Conservation (phyloP, 2,329 filamentous ascomycete genomes). For the Ustulina deusta region DNA sequence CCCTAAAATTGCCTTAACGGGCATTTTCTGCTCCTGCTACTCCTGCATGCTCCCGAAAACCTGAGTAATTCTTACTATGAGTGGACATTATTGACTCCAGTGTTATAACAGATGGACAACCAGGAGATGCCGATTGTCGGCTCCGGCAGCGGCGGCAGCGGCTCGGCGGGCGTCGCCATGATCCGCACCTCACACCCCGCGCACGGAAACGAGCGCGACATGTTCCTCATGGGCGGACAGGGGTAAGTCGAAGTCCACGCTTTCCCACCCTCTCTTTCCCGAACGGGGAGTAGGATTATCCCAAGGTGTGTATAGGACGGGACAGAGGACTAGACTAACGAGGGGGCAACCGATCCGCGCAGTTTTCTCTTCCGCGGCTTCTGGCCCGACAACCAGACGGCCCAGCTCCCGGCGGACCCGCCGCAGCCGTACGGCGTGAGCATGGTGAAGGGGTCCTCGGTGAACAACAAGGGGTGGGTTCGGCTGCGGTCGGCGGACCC, state of each 20-base stretch:
- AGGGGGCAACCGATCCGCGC: too few relatives aligned
- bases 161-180: conserved; percentile 33
- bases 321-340: too few relatives aligned
- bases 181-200: conserved; percentile 32
- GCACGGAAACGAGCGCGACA: conserved; percentile 38
- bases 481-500: conserved; percentile 70
- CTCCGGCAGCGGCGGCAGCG: conserved; percentile 28
- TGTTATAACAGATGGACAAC: conserved; percentile 59
- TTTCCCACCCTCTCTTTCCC: background rate
- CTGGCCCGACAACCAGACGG: conserved; percentile 42
- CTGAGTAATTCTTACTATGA: too few relatives aligned
- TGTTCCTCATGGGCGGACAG: conserved; percentile 39
- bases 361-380: conserved; percentile 42
- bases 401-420: conserved; percentile 45
- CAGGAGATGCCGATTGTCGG: conserved; percentile 52
- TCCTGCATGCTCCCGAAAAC: too few relatives aligned
- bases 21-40: too few relatives aligned
- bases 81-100: too few relatives aligned
- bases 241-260: conserved; percentile 14
- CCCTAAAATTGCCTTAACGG: too few relatives aligned
- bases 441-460: conserved; percentile 55
- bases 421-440: conserved; percentile 50
- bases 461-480: conserved; percentile 70
- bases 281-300: background rate
- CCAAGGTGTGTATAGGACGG: too few relatives aligned